phyloP scores from a whole-genome alignment of 2,329 filamentous ascomycete genomes.

The Didymella sp. region DNA sequence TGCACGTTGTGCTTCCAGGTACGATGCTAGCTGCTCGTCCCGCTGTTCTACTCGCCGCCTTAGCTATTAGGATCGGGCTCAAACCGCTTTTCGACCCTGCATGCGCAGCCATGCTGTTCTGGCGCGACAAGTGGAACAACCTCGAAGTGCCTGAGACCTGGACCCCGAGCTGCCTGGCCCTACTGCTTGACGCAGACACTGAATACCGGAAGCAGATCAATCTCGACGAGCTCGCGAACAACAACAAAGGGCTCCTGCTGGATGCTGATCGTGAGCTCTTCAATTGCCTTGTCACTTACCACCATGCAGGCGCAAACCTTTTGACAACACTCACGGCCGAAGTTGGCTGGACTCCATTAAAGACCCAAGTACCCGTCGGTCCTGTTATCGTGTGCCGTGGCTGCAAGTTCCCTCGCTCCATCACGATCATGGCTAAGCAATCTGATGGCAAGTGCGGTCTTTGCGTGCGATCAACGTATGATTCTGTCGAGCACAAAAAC shows the following conservation, averaged over 20 bases:
- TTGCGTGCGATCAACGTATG: conserved; percentile 41
- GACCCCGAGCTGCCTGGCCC: conserved; percentile 55
- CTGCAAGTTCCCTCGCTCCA: conserved; percentile 58
- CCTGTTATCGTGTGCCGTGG: conserved; percentile 52
- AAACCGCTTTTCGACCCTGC: conserved; percentile 52
- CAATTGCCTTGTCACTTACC: conserved; percentile 56
- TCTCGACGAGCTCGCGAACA: conserved; percentile 21
- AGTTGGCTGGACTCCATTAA: conserved; percentile 57
- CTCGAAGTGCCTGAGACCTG: conserved; percentile 59
- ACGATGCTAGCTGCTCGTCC: conserved; percentile 57
- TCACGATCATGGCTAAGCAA: conserved; percentile 56
- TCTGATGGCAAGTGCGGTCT: conserved; percentile 51
- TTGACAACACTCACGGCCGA: conserved; percentile 54
- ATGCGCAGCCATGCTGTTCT: conserved; percentile 52
- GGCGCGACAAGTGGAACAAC: conserved; percentile 57
- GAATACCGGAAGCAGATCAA: conserved; percentile 24
- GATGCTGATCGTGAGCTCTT: conserved; percentile 54
- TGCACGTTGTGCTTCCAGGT: conserved; percentile 58
- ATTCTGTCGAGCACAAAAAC: conserved; percentile 28
- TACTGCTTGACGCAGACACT: conserved; percentile 58
- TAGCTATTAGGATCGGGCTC: conserved; percentile 59
- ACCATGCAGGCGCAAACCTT: conserved; percentile 56
- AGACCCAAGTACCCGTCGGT: conserved; percentile 54
- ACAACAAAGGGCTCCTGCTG: conserved; percentile 46
- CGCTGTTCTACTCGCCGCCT: conserved; percentile 56